Conservation (phyloP, 2,329 filamentous ascomycete genomes). For the Cladophialophora bantiana region DNA sequence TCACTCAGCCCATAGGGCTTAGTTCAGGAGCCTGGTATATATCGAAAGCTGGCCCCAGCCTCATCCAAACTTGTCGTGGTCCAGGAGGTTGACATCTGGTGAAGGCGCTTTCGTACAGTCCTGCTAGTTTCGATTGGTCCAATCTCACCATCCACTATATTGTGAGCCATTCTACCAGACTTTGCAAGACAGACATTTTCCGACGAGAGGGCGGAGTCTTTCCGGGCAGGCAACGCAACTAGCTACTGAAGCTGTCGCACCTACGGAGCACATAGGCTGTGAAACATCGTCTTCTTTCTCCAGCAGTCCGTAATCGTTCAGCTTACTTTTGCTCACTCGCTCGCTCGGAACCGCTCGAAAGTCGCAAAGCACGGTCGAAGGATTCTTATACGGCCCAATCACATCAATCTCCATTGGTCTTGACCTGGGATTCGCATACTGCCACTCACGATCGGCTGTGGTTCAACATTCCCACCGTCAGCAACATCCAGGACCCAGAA, state of each 20-base stretch:
- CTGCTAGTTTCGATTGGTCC: neutral
- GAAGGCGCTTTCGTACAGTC: no score
- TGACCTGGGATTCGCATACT: neutral
- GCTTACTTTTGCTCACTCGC: neutral
- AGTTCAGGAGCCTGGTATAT: neutral
- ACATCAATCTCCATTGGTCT: neutral
- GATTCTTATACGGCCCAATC: neutral
- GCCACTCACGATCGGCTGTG: neutral
- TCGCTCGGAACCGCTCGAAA: constrained; percentile 3
- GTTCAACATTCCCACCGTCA: neutral
- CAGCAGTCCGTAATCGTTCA: neutral
- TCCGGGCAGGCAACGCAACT: neutral
- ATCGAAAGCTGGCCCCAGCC: neutral
- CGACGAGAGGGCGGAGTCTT: neutral
- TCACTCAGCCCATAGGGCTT: neutral
- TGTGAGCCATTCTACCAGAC: neutral
- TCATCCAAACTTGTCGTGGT: neutral
- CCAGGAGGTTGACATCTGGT: neutral
- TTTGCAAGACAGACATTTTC: neutral
- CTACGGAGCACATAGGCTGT: neutral
- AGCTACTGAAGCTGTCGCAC: neutral
- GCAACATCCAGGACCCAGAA: neutral
- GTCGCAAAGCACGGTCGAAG: neutral
- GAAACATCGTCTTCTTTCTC: neutral
- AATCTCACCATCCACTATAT: neutral